Evolutionary conservation across 2,329 filamentous ascomycete genomes (phyloP).

Genomic region (Rosellinia necatrix): DNA sequence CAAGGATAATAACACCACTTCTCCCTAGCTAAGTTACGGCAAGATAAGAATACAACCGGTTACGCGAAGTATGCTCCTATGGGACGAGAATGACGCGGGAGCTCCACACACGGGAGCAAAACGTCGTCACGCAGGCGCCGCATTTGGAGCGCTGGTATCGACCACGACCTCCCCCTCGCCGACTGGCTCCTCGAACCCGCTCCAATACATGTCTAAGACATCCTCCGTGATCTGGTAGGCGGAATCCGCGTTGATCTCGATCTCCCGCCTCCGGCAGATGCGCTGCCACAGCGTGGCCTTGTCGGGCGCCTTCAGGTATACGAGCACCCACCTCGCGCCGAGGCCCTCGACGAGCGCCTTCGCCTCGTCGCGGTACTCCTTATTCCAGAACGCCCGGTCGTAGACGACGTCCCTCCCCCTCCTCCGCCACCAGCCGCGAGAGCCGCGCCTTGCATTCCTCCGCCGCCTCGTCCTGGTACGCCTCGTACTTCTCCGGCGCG

Average conservation of each 20-base stretch:
- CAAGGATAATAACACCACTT: too few relatives aligned
- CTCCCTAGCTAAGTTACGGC: too few relatives aligned
- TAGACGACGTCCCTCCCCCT: slow-evolving; percentile 36
- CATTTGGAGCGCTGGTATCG: slow-evolving; percentile 15
- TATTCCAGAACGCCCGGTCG: slow-evolving; percentile 41
- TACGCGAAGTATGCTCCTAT: too few relatives aligned
- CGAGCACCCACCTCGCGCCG: slow-evolving; percentile 39
- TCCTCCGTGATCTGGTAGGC: slow-evolving; percentile 31
- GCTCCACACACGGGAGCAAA: too few relatives aligned
- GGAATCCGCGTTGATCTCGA: slow-evolving; percentile 38
- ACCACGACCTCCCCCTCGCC: slow-evolving; percentile 32
- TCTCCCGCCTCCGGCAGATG: slow-evolving; percentile 36
- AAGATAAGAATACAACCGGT: too few relatives aligned
- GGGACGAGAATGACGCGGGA: too few relatives aligned
- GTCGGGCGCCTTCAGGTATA: slow-evolving; percentile 36
- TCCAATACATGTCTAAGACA: slow-evolving; percentile 32
- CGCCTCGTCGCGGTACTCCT: slow-evolving; percentile 40
- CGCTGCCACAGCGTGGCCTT: slow-evolving; percentile 40
- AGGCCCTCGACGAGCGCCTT: slow-evolving; percentile 33
- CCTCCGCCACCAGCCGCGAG: slow-evolving; percentile 20
- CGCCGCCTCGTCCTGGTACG: slow-evolving; percentile 33
- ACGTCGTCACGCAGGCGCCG: not conserved
- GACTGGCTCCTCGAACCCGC: slow-evolving; percentile 31
- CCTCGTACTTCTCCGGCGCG: slow-evolving; percentile 26
- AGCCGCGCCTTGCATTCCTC: slow-evolving; percentile 17